These are phyloP conservation scores for Pseudogymnoascus verrucosus DNA, from an alignment of 2,329 filamentous ascomycete genomes.

Conservation along the genomic window DNA sequence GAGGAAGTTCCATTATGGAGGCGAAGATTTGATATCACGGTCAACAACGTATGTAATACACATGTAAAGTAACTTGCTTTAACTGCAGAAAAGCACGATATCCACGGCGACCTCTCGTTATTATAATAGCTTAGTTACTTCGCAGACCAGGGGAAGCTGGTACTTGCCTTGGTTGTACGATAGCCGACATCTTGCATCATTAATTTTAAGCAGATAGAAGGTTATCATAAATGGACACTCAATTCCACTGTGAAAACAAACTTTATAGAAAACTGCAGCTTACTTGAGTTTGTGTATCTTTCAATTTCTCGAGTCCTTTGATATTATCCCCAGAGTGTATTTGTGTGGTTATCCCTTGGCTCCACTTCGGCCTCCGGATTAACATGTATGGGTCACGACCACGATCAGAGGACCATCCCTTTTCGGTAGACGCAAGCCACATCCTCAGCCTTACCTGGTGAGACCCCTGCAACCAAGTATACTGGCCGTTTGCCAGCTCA, in stretches of 20 bases:
- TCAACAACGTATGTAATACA: not conserved
- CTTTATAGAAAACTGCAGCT: not conserved
- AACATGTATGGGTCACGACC: not conserved
- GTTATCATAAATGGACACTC: not conserved
- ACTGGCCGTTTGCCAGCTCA: constrained; percentile 7
- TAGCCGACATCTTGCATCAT: not conserved
- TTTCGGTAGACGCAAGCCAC: constrained; percentile 5
- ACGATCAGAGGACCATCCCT: not conserved
- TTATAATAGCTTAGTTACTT: not conserved
- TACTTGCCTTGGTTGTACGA: not conserved
- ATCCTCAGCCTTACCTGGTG: constrained; percentile 2
- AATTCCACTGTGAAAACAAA: not conserved
- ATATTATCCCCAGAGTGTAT: not conserved
- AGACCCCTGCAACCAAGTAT: constrained; percentile 6
- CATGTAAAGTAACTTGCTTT: constrained; percentile 4
- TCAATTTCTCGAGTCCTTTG: not conserved
- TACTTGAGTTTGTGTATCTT: not conserved
- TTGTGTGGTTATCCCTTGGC: not conserved
- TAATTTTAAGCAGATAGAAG: not conserved
- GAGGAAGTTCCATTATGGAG: not conserved
- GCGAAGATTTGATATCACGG: not conserved
- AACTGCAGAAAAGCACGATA: not conserved
- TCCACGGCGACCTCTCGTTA: not conserved
- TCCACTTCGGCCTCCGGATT: constrained; percentile 6
- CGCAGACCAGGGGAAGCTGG: not conserved